These are phyloP conservation scores for Metschnikowia kunwiensis DNA, from an alignment of 805 yeast species.

Conservation along the genomic window DNA sequence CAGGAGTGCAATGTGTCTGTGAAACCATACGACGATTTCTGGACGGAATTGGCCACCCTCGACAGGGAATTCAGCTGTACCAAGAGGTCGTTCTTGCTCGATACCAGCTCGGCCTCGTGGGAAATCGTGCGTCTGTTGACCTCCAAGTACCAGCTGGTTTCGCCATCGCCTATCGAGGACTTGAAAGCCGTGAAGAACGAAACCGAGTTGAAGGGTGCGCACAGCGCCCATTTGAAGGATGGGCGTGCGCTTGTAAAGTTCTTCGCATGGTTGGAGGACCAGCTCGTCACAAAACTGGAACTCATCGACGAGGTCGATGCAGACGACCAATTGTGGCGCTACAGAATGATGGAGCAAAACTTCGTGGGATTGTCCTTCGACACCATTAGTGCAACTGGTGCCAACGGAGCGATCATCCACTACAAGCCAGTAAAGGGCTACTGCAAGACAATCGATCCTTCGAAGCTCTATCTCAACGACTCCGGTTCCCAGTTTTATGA, in stretches of 20 bases:
- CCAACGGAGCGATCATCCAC: constrained; percentile 76
- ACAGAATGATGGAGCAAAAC: constrained; percentile 40
- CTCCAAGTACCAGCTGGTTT: constrained; percentile 27
- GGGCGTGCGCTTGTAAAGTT: constrained; percentile 53
- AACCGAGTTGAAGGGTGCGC: constrained; percentile 50
- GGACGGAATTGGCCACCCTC: constrained; percentile 39
- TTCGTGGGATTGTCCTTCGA: constrained; percentile 67
- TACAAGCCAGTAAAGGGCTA: constrained; percentile 53
- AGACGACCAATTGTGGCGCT: constrained; percentile 43
- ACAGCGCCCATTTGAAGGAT: constrained; percentile 53
- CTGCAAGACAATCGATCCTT: constrained; percentile 49
- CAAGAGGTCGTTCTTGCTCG: constrained; percentile 31
- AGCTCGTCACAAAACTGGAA: constrained; percentile 40
- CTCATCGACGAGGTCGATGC: constrained; percentile 58
- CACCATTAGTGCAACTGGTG: constrained; percentile 72
- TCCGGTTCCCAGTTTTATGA: constrained; percentile 61
- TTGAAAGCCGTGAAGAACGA: constrained; percentile 52
- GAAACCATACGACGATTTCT: constrained; percentile 45
- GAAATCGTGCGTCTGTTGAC: constrained; percentile 35
- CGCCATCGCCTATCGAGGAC: constrained; percentile 43
- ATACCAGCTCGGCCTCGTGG: constrained; percentile 35
- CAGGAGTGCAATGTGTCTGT: constrained; percentile 26
- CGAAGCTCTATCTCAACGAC: constrained; percentile 52
- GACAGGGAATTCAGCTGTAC: constrained; percentile 34
- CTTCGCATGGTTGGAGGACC: constrained; percentile 58